Base-by-base conservation (phyloP, 345 rosid genomes). In the Populus euphratica region DNA sequence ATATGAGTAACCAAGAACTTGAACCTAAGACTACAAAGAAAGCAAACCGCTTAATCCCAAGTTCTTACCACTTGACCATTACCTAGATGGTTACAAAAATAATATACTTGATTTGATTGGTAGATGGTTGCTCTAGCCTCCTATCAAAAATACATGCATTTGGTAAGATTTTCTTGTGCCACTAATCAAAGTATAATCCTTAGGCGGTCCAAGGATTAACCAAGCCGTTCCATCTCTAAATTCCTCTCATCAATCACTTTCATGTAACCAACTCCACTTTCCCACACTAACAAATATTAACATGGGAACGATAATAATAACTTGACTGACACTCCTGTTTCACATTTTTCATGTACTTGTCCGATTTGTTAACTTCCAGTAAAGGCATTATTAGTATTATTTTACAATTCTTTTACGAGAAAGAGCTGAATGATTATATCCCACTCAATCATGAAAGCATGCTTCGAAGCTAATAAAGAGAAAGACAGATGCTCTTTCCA, bases 381-480 rank as follows among this genome's bases (percentile, higher is more conserved):
- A 20, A 35, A 29, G 66, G 79, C 31, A 47, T 73, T 81, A 71
- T 54, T 31, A 73, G 41, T 68, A 52, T 21, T n/a, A 70, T 68
- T 64, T 70, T 5, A 8, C 54, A 77, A 72, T 74, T 64, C 76
- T 54, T 78, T 74, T 82, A 79, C 65, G 85, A 79, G 27, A 69
- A 77, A 71, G 78, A 29, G 75, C 49, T 31, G 69, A 43, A 85
- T 84, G 83, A 83, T 75, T 69, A 70, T 61, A 79, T 77, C 79
- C 77, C 81, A 39, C 56, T 71, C 85, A 85, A 92, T 92, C 86
- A 92, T 90, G 88, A 89, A 87, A 85, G 85, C 94, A 91, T 85
- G 93, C 97, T 93, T 94, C 86, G 95, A 91, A 93, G 97, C 92
- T 81, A 93, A 88, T 73, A 83, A 83, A 91, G 64, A 38, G 76